Percentiles rank a stretch among this genome's conserved stretches.
These are phyloP conservation scores for Coleophoma cylindrospora DNA, from an alignment of 2,329 filamentous ascomycete genomes.

Conservation along the genomic window DNA sequence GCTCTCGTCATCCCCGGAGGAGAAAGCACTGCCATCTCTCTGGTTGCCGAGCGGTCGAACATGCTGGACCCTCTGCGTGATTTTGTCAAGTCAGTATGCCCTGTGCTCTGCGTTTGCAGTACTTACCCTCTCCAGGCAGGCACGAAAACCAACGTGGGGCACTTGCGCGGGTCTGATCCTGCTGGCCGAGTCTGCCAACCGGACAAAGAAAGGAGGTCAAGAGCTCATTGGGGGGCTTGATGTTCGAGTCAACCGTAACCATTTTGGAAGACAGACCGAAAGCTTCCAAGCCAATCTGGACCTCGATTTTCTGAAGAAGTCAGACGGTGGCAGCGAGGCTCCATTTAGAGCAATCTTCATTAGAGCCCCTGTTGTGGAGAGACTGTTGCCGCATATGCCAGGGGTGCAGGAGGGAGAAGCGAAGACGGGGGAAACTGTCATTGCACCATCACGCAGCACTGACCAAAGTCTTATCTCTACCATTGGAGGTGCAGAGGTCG, in stretches of 20 bases:
- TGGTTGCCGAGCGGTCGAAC: slow-evolving; percentile 77
- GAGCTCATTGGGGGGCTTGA: slow-evolving; percentile 89
- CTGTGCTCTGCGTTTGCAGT: too few species aligned
- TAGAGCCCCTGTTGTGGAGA: slow-evolving; percentile 87
- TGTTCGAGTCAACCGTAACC: slow-evolving; percentile 87
- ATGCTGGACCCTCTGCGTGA: slow-evolving; percentile 79
- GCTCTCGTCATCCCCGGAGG: slow-evolving; percentile 88
- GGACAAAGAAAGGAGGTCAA: slow-evolving; percentile 85
- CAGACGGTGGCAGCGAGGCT: slow-evolving; percentile 20
- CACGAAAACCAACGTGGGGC: slow-evolving; percentile 84
- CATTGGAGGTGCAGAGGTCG: slow-evolving; percentile 28
- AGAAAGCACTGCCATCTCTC: slow-evolving; percentile 88
- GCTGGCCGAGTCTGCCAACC: slow-evolving; percentile 80
- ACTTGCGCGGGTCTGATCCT: slow-evolving; percentile 94
- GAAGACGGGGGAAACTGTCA: slow-evolving; percentile 32
- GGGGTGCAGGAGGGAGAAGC: slow-evolving; percentile 31
- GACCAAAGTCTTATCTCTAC: slow-evolving; percentile 13
- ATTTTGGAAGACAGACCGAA: slow-evolving; percentile 90
- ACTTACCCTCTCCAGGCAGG: slow-evolving; percentile 43
- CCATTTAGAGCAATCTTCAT: slow-evolving; percentile 88
- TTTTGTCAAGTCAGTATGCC: slow-evolving; percentile 74
- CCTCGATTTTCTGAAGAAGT: slow-evolving; percentile 59
- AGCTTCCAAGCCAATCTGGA: slow-evolving; percentile 77
- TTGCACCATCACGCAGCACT: slow-evolving; percentile 19
- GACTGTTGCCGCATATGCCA: slow-evolving; percentile 50